Base-by-base conservation (phyloP, 2,329 filamentous ascomycete genomes). In the Kalmusia sp. region DNA sequence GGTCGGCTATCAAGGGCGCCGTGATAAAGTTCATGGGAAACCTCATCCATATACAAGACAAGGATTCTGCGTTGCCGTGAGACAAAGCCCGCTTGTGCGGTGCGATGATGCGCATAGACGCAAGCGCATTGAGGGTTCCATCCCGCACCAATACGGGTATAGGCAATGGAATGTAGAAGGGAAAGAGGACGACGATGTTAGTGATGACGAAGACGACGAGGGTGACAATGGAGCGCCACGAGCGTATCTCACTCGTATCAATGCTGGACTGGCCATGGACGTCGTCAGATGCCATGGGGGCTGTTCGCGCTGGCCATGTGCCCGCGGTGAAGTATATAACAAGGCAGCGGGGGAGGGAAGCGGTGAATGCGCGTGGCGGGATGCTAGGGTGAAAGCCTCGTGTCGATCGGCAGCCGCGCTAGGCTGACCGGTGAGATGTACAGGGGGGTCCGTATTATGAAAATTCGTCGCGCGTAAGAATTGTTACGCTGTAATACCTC, bases 21-120 rank as follows among this genome's bases (percentile, higher is more conserved):
- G 88, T 91, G 38, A 91, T 77, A 58, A 90, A 87, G 68, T 91
- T 89, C 75, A 91, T 77, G 5, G 87, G 87, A 33, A 91, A 84
- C 3, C 74, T 68, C 30, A 87, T 69, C 15, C 78, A 77, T 6
- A 84, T 78, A 50, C 83, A 84, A 1, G 65, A 46, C 46, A 74
- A 71, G 31, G 55, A 40, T 51, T 72, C 66, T 54, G 67, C 62
- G 55, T 71, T 67, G 22, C 51, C 4, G 56, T 49, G 22, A 57
- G 15, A 56, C 41, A 63, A 64, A 55, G 43, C 41, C 25, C 65
- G 31, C 19, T 67, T 57, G 51, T 77, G 75, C 3, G 76, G 79
- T 1, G 80, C 61, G 44, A 87, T 84, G 25, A 90, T 77, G 51
- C 87, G 82, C 47, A 78, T 59, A 2, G 64, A 61, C 37, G 73